Evolutionary conservation across 2,329 filamentous ascomycete species (phyloP).

Genomic region (Scolecobasidium constrictum): DNA sequence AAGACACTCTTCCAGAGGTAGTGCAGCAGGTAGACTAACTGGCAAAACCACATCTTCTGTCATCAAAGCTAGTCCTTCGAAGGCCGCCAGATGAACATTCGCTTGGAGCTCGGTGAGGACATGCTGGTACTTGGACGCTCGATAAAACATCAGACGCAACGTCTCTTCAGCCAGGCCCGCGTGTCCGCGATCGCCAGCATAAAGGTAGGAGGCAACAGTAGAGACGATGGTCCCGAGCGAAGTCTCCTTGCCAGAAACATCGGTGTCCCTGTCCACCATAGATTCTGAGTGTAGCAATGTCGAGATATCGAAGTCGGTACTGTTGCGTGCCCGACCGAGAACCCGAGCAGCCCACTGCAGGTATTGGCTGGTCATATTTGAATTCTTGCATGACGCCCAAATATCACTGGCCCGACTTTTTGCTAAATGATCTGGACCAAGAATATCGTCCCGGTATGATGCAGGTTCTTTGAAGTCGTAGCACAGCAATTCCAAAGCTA

Average conservation of each 20-base stretch:
- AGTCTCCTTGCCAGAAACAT: background rate
- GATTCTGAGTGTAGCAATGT: background rate
- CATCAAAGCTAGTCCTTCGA: conserved; percentile 2
- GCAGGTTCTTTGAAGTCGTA: conserved; percentile 56
- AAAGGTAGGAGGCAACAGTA: conserved; percentile 23
- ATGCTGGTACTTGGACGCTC: conserved; percentile 15
- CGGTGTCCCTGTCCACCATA: background rate
- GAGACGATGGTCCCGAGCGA: background rate
- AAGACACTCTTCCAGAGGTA: background rate
- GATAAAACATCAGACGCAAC: conserved; percentile 15
- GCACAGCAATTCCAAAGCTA: conserved; percentile 65
- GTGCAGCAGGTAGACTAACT: background rate
- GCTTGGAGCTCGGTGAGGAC: conserved; percentile 20
- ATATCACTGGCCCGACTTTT: conserved; percentile 52
- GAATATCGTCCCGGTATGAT: conserved; percentile 52
- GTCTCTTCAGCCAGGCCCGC: conserved; percentile 35
- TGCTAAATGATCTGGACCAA: conserved; percentile 57
- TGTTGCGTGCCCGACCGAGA: conserved; percentile 67
- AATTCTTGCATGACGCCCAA: conserved; percentile 64
- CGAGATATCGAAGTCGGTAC: background rate
- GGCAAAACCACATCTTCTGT: background rate
- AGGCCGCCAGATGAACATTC: conserved; percentile 17
- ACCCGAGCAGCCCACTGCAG: conserved; percentile 77
- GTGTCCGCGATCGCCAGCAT: conserved; percentile 26
- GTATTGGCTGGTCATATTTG: conserved; percentile 52